Percentiles rank a stretch among this genome's conserved stretches.
These are phyloP conservation scores for Solanum tarapatanum DNA, from an alignment of 257 asterid genomes.

Conservation along the genomic window DNA sequence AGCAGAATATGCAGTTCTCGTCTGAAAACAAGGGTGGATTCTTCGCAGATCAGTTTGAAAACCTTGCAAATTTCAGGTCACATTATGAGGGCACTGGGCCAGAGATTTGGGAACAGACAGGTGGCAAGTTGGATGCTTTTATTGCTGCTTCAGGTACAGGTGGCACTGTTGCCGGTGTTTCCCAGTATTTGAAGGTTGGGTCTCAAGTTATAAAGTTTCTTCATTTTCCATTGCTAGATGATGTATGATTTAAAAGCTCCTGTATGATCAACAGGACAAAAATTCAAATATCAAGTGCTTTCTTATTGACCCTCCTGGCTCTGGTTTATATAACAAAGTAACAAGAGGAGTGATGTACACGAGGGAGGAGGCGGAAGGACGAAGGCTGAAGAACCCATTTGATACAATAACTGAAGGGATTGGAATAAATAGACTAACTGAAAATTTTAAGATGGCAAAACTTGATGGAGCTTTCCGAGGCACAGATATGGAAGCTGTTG, in stretches of 20 bases:
- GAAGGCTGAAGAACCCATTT: constrained; percentile 78
- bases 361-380: constrained; percentile 88
- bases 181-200: constrained; percentile 70
- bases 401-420: constrained; percentile 95
- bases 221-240: neutral
- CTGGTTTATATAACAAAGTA: constrained; percentile 92
- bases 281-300: constrained; percentile 56
- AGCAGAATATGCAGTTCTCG: constrained; percentile 12
- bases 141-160: constrained; percentile 99
- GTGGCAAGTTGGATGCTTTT: constrained; percentile 76
- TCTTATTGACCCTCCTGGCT: constrained; percentile 91
- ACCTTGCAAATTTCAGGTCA: constrained; percentile 86
- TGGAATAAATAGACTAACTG: constrained; percentile 83
- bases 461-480: constrained; percentile 94
- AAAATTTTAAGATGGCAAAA: constrained; percentile 65
- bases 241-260: neutral
- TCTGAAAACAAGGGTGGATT: constrained; percentile 64
- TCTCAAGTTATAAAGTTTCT: neutral
- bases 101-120: constrained; percentile 82
- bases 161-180: constrained; percentile 87
- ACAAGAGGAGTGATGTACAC: constrained; percentile 96
- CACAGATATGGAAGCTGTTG: constrained; percentile 84
- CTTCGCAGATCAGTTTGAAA: constrained; percentile 94
- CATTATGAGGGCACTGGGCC: constrained; percentile 94
- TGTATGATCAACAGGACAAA: constrained; percentile 47